phyloP scores from a whole-genome alignment of 2,329 filamentous ascomycete genomes.

The Paecilomyces variotii region DNA sequence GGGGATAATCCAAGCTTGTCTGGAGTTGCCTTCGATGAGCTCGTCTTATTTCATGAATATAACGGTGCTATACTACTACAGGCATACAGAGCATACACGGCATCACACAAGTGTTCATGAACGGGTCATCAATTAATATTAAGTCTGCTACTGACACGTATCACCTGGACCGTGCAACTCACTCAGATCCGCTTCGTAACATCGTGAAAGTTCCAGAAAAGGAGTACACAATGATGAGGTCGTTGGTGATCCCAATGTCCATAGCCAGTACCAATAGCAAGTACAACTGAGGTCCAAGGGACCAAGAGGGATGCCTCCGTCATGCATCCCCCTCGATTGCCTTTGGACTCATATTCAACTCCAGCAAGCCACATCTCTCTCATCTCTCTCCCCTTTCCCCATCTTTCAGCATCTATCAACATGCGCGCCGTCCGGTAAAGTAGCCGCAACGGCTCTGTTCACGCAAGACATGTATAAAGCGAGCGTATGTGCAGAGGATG shows the following conservation, averaged over 20 bases:
- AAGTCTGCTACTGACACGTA: neutral
- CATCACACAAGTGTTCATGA: neutral
- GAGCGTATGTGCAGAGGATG: constrained; percentile 4
- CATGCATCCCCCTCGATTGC: neutral
- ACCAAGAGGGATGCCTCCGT: constrained; percentile 1
- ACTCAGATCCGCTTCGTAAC: neutral
- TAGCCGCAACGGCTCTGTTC: neutral
- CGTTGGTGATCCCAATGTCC: neutral
- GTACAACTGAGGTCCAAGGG: neutral
- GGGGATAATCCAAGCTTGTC: neutral
- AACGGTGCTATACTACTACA: neutral
- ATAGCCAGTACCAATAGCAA: neutral
- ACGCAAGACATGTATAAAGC: neutral
- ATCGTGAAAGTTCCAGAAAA: neutral
- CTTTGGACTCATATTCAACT: neutral
- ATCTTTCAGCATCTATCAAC: neutral
- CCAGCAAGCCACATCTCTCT: neutral
- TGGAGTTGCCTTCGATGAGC: neutral
- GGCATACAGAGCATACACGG: neutral
- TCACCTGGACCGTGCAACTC: neutral
- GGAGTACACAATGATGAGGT: neutral
- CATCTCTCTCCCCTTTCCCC: neutral
- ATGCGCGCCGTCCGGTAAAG: constrained; percentile 3
- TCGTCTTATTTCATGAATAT: neutral
- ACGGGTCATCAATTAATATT: neutral